Conservation (phyloP, 768 basidiomycete species). For the Naganishia randhawae region DNA sequence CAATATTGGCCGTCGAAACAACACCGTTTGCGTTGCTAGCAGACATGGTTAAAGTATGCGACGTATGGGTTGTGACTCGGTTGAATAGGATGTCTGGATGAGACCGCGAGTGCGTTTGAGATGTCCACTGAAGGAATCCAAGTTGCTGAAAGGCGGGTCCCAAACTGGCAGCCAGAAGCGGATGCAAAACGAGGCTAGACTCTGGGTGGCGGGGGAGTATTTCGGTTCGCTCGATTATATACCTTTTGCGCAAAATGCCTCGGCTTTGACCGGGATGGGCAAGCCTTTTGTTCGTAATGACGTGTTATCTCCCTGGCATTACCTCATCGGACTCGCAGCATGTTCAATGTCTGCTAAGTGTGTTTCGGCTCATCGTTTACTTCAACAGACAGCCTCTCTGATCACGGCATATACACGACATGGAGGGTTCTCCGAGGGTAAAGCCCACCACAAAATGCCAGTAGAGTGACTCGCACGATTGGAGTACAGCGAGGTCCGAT, state of each 20-base stretch:
- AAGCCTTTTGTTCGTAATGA: not conserved
- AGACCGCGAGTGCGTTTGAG: not conserved
- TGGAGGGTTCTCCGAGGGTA: not conserved
- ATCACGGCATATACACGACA: not conserved
- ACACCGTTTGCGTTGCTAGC: constrained; percentile 19
- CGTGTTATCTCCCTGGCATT: not conserved
- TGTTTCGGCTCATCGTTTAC: too few relatives aligned
- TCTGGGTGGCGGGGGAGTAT: not conserved
- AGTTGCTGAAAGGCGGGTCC: not conserved
- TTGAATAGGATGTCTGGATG: not conserved
- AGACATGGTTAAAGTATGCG: constrained; percentile 12
- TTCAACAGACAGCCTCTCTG: not conserved
- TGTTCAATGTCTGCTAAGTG: too few relatives aligned
- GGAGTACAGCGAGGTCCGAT: too few relatives aligned
- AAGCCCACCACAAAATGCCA: too few relatives aligned
- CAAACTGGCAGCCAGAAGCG: not conserved
- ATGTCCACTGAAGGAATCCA: constrained; percentile 21
- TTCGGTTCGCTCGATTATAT: not conserved
- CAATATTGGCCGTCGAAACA: constrained; percentile 7
- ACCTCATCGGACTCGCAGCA: too few relatives aligned
- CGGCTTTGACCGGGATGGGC: not conserved
- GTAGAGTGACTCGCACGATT: too few relatives aligned
- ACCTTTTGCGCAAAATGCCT: not conserved
- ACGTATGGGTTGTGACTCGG: not conserved
- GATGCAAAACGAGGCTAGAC: not conserved